Conservation (phyloP, 495 filamentous ascomycete genomes). For the Aspergillus coremiiformis region DNA sequence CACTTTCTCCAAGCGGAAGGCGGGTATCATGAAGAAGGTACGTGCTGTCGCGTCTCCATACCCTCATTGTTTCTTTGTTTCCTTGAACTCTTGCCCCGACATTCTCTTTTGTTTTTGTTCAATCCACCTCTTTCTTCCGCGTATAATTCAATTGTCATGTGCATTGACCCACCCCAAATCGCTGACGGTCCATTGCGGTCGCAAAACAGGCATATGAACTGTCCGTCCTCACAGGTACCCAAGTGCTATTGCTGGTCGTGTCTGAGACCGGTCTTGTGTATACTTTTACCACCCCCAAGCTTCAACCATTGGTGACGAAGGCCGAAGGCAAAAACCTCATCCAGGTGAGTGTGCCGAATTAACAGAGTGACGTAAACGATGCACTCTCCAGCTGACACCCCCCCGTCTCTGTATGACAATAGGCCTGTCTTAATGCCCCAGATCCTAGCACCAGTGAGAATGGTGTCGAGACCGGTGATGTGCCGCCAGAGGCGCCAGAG, state of each 20-base stretch:
- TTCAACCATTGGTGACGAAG: constrained; percentile 98
- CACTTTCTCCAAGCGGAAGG: constrained; percentile 99
- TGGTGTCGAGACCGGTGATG: constrained; percentile 65
- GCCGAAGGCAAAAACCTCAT: constrained; percentile 99
- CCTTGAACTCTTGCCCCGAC: not conserved
- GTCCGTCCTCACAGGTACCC: constrained; percentile 94
- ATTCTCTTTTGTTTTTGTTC: constrained; percentile 12
- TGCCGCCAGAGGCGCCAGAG: constrained; percentile 50
- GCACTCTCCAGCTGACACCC: not conserved
- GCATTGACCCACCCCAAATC: not conserved
- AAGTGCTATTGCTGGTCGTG: constrained; percentile 94
- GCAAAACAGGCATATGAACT: constrained; percentile 82
- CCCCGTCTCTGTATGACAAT: constrained; percentile 5
- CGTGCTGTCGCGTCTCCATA: constrained; percentile 31
- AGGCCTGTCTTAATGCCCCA: constrained; percentile 96
- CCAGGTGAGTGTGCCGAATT: constrained; percentile 57
- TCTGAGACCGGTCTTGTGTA: constrained; percentile 98
- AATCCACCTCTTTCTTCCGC: not conserved
- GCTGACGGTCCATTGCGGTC: constrained; percentile 18
- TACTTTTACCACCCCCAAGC: constrained; percentile 98
- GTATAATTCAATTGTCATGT: not conserved
- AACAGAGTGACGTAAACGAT: not conserved
- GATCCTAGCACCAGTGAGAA: constrained; percentile 89
- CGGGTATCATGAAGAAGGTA: constrained; percentile 99
- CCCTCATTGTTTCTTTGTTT: constrained; percentile 7